phyloP scores from a whole-genome alignment of 441 rosid species.

The Syzygium malaccense region DNA sequence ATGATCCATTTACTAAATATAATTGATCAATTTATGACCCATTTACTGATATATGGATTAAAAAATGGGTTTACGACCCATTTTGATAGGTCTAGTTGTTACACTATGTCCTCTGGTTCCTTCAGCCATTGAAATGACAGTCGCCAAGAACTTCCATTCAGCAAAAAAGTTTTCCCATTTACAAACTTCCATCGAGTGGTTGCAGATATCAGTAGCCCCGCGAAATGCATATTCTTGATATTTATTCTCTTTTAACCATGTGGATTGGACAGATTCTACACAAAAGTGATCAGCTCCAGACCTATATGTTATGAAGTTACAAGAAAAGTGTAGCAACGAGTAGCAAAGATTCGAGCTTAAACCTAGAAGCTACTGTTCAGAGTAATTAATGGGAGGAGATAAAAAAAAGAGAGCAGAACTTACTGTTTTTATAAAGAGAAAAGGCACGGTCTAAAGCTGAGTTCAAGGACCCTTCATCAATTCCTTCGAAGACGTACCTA shows the following conservation, averaged over 20 bases:
- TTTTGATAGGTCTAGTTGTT: not conserved
- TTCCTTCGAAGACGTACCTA: conserved; percentile 52
- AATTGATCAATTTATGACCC: no score
- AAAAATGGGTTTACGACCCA: no score
- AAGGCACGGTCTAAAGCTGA: conserved; percentile 40
- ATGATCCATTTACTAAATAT: no score
- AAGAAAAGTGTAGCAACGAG: not conserved
- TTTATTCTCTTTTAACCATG: not conserved
- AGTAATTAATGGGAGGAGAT: not conserved
- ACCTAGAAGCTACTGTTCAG: not conserved
- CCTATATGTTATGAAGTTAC: not conserved
- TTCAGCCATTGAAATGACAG: not conserved
- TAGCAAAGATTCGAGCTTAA: not conserved
- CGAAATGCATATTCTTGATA: not conserved
- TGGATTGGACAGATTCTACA: not conserved
- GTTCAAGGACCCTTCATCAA: conserved; percentile 42
- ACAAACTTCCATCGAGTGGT: not conserved
- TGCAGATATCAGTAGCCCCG: not conserved
- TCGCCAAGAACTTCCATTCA: not conserved
- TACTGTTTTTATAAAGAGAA: conserved; percentile 30
- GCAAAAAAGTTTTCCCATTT: not conserved
- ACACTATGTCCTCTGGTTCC: not conserved
- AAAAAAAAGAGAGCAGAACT: conserved; percentile 1
- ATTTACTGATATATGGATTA: no score
- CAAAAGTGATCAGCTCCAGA: not conserved